Conservation (phyloP, 192 early-diverging fungal species). For the Glomus cerebriforme region DNA sequence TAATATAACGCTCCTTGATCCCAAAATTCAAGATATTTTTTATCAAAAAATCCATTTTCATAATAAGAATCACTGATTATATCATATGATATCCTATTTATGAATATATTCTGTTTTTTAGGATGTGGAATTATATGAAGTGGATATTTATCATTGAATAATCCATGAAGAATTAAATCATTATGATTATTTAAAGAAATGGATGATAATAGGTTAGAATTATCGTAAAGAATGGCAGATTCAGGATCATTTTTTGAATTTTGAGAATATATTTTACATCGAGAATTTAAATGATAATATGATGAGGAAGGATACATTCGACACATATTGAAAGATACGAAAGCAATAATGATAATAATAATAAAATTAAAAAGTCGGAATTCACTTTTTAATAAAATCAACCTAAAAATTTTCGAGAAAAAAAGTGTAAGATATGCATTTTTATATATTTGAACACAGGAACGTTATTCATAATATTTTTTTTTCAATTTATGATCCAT, state of each 20-base stretch:
- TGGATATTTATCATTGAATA: not conserved
- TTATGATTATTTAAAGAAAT: not conserved
- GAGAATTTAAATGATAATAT: not conserved
- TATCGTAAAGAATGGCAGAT: not conserved
- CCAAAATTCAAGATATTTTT: not conserved
- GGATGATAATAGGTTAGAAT: too few species aligned
- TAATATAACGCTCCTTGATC: not conserved
- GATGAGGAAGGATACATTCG: too few species aligned
- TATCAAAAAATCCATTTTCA: slow-evolving; percentile 7
- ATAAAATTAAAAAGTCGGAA: too few species aligned
- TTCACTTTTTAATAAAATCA: too few species aligned
- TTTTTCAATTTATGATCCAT: too few species aligned
- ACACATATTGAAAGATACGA: too few species aligned
- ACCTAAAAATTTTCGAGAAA: too few species aligned
- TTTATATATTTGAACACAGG: too few species aligned
- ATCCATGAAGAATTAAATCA: not conserved
- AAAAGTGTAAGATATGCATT: too few species aligned
- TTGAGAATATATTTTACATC: not conserved
- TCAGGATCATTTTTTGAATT: not conserved
- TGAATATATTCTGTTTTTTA: not conserved
- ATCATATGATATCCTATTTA: not conserved
- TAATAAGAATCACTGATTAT: not conserved
- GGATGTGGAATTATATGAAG: not conserved
- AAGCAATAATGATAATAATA: too few species aligned
- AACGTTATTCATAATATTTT: too few species aligned